phyloP scores from a whole-genome alignment of 345 rosid species.

The Eutrema yunnanense region DNA sequence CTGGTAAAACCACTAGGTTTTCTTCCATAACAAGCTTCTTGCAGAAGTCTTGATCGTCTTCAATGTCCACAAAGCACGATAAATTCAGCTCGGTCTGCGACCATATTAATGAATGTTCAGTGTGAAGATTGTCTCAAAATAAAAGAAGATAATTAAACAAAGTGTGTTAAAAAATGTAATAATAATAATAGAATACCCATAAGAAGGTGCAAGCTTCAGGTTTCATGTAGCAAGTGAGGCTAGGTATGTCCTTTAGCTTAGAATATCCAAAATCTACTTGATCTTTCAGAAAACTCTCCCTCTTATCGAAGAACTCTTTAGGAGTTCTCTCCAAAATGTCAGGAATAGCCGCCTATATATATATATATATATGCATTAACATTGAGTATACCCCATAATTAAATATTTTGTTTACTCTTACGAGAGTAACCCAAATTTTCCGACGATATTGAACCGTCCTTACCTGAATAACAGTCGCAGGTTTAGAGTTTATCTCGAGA shows the following conservation, averaged over 20 bases:
- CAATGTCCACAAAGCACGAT: neutral
- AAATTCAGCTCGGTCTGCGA: neutral
- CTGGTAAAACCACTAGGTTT: constrained; percentile 19
- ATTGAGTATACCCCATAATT: neutral
- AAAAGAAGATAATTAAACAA: neutral
- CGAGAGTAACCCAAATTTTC: neutral
- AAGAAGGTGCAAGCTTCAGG: constrained; percentile 64
- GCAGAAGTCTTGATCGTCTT: constrained; percentile 20
- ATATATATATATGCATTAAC: neutral
- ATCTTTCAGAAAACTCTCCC: constrained; percentile 31
- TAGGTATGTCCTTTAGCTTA: constrained; percentile 31
- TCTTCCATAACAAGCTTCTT: constrained; percentile 27
- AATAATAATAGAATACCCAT: constrained; percentile 39
- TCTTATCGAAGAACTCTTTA: constrained; percentile 43
- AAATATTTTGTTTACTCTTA: neutral
- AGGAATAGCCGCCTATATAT: constrained; percentile 56
- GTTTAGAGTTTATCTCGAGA: constrained; percentile 31
- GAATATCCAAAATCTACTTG: constrained; percentile 38
- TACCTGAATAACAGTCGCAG: constrained; percentile 52
- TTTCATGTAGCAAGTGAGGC: constrained; percentile 46
- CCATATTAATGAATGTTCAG: neutral
- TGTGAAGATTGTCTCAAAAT: neutral
- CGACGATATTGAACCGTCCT: neutral
- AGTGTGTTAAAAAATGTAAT: neutral
- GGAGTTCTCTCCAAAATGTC: constrained; percentile 51